Base-by-base conservation (phyloP, 164 flowering plant genomes). In the Chimonanthus salicifolius region DNA sequence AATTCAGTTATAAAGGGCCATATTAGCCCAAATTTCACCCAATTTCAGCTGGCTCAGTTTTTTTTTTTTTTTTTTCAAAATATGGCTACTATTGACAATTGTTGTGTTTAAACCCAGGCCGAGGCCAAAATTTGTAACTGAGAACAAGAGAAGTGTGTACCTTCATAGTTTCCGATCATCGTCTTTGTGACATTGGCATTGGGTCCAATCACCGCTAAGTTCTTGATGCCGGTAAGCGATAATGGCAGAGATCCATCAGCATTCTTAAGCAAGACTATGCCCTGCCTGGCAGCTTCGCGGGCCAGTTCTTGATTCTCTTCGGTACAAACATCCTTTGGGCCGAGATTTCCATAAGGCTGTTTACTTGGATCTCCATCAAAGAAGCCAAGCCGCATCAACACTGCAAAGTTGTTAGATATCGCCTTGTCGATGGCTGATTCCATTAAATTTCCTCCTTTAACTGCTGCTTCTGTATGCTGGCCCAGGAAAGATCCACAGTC, bases 291-390 rank as follows among this genome's bases (percentile, higher is more conserved):
- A 7, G 75, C 70, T 4, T 66, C 70, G 4, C 47, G 49, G 7
- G 75, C 75, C 7, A 73, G 69, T 70, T 73, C 70, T 21, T 50
- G 65, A 16, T 51, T 20, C 64, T 50, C 62, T 43, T 49, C 10
- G 5, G 48, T 20, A 63, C 75, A 73, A 3, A 66, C 49, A 3
- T 73, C 75, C 6, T 49, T 49, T 11, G 49, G 49, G 15, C 75
- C 70, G 1, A 73, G 75, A 9, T 10, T n/a, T 0, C 13, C 64
- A 13, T 65, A 66, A 2, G n/a, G 47, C 72, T 81, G 90, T 77
- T 85, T 86, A 47, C 84, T 86, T 48, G 62, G 70, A 44, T 48
- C 51, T 43, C 70, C 75, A 50, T 73, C 75, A 66, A 73, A 73
- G 64, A 21, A 49, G 1, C 70, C 80, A 43, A 78, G 77, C 71